A percentile compares a stretch with the other conserved stretches of the same genome.
Conservation (phyloP, 2,329 filamentous ascomycete genomes). For the Boeremia exigua region DNA sequence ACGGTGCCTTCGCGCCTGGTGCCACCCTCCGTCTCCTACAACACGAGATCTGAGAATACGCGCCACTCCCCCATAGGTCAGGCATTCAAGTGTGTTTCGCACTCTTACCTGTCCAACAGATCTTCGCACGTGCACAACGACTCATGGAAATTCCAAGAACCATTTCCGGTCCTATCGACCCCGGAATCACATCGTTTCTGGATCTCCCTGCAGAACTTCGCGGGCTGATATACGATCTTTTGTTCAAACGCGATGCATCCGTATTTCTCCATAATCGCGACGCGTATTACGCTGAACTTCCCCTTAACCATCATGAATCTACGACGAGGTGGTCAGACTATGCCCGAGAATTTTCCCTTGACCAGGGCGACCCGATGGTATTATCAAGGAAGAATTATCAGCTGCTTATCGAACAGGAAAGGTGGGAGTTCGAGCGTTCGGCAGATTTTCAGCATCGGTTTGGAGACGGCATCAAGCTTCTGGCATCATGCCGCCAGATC, state of each 20-base stretch:
- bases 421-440: neutral
- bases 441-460: neutral
- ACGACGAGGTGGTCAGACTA: neutral
- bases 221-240: neutral
- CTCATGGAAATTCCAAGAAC: neutral
- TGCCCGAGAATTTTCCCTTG: no score
- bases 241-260: neutral
- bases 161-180: neutral
- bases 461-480: neutral
- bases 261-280: neutral
- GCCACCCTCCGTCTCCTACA: no score
- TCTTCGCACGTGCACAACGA: no score
- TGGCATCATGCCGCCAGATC: neutral
- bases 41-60: no score
- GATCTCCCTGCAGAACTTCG: neutral
- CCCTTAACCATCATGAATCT: neutral
- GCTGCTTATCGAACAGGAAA: neutral
- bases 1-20: no score
- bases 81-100: no score
- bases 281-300: neutral
- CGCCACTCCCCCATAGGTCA: no score
- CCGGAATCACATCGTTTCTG: neutral
- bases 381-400: no score
- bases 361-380: no score
- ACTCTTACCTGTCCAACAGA: no score